Evolutionary conservation across 306 rosid genomes (phyloP).

Genomic region (Pterocarpus macrocarpus): DNA sequence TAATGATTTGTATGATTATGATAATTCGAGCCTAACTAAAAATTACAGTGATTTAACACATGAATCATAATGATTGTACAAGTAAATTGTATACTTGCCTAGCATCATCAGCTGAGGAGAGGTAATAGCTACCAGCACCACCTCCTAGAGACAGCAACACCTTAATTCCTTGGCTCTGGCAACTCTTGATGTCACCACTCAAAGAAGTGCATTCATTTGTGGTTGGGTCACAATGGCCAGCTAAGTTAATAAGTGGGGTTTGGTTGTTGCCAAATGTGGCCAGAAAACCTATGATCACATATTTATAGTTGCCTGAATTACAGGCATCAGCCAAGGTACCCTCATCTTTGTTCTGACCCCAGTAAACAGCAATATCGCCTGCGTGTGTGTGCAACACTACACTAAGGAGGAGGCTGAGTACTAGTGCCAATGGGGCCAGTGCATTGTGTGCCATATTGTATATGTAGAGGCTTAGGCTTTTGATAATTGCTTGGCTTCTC

Average conservation of each 20-base stretch:
- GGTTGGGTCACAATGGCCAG: conserved; percentile 24
- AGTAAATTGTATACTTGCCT: background rate
- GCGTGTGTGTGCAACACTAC: background rate
- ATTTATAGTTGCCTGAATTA: conserved; percentile 11
- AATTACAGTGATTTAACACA: too few species aligned
- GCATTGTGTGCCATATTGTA: background rate
- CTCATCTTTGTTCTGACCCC: conserved; percentile 26
- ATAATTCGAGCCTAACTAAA: too few species aligned
- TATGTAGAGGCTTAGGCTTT: background rate
- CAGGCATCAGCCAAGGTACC: conserved; percentile 29
- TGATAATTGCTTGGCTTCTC: background rate
- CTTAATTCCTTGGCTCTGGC: conserved; percentile 50
- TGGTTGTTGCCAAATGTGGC: conserved; percentile 28
- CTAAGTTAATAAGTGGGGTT: background rate
- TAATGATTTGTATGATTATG: too few species aligned
- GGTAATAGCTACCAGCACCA: conserved; percentile 21
- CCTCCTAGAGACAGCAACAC: conserved; percentile 56
- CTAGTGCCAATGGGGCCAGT: conserved; percentile 8
- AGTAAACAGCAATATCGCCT: conserved; percentile 23
- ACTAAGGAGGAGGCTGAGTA: background rate
- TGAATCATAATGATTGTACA: too few species aligned
- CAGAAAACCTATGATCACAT: conserved; percentile 30
- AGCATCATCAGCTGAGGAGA: conserved; percentile 42
- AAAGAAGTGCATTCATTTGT: conserved; percentile 26
- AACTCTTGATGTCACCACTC: conserved; percentile 24